Evolutionary conservation across 2,329 filamentous ascomycete genomes (phyloP).

Genomic region (Cadophora gregata): DNA sequence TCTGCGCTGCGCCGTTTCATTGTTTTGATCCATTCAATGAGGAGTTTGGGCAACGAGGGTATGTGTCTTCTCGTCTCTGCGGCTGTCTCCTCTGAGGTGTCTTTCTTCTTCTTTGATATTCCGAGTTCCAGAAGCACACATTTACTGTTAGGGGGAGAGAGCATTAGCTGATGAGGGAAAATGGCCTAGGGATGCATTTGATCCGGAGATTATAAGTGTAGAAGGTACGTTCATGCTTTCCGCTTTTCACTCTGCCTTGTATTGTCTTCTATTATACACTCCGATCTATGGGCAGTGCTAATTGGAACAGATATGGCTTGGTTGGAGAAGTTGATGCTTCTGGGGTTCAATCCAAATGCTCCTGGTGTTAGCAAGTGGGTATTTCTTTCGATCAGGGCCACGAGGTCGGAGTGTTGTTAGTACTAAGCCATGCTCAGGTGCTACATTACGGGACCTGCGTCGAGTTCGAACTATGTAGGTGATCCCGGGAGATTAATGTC

Average conservation of each 20-base stretch:
- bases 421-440: conserved; percentile 17
- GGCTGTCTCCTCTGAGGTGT: too few relatives aligned
- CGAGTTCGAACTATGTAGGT: conserved; percentile 21
- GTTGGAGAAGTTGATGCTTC: conserved; percentile 14
- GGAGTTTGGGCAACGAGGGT: conserved; percentile 2
- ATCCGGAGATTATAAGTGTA: conserved; percentile 16
- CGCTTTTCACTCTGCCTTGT: background rate
- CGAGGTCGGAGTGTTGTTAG: background rate
- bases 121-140: too few relatives aligned
- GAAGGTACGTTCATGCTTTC: conserved; percentile 19
- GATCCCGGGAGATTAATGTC: background rate
- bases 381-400: too few relatives aligned
- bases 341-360: conserved; percentile 30
- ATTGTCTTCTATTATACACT: background rate
- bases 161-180: background rate
- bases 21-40: conserved; percentile 17
- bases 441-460: conserved; percentile 26
- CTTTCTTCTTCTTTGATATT: too few relatives aligned
- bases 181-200: conserved; percentile 2
- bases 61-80: background rate
- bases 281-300: background rate
- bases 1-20: conserved; percentile 27
- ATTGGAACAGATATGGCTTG: conserved; percentile 24
- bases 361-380: conserved; percentile 29
- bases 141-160: background rate